Evolutionary conservation across 1,139 yeast species (phyloP).

Genomic region (Hanseniaspora uvarum): DNA sequence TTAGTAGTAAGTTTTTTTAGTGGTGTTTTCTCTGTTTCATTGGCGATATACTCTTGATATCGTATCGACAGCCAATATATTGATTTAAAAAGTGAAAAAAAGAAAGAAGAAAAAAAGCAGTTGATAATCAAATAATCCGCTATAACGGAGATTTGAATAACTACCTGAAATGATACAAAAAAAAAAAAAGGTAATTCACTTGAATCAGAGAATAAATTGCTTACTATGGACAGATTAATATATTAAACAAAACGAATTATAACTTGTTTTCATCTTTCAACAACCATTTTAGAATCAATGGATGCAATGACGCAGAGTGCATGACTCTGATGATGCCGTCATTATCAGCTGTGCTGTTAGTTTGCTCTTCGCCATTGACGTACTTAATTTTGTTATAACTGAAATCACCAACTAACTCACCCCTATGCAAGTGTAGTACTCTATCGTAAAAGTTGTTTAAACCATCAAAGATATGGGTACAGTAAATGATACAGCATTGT

Average conservation of each 20-base stretch:
- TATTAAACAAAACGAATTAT: background rate
- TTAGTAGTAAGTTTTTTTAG: background rate
- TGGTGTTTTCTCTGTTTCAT: background rate
- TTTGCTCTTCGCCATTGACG: constrained; percentile 25
- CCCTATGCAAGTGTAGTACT: constrained; percentile 68
- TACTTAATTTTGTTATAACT: constrained; percentile 31
- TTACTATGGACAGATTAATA: too few relatives aligned
- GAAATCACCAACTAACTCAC: constrained; percentile 36
- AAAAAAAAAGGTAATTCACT: background rate
- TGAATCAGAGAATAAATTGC: background rate
- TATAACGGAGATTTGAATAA: background rate
- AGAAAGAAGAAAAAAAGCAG: background rate
- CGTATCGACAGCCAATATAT: too few relatives aligned
- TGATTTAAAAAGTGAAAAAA: background rate
- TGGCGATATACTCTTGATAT: too few relatives aligned
- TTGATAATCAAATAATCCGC: too few relatives aligned
- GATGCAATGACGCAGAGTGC: constrained; percentile 51
- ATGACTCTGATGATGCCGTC: constrained; percentile 31
- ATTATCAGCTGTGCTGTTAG: constrained; percentile 18
- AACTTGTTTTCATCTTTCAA: constrained; percentile 34
- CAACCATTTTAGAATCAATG: constrained; percentile 61
- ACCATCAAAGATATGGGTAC: constrained; percentile 95
- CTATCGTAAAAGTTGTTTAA: constrained; percentile 81
- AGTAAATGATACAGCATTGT: constrained; percentile 68
- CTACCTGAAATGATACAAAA: background rate